Conservation (phyloP, 306 rosid genomes). For the Coriaria nepalensis region DNA sequence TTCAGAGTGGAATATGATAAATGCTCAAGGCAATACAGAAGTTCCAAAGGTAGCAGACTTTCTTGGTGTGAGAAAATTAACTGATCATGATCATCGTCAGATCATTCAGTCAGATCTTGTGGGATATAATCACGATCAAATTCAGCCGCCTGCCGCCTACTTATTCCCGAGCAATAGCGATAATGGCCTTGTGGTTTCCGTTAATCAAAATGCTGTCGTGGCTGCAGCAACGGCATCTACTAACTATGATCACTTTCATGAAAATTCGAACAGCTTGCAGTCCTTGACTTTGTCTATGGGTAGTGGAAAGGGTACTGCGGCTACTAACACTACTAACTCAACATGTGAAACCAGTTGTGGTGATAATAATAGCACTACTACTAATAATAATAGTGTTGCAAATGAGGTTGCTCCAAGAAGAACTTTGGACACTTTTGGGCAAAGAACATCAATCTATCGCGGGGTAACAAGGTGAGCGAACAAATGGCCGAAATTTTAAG, state of each 20-base stretch:
- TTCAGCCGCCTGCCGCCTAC: conserved; percentile 53
- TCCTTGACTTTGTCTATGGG: conserved; percentile 86
- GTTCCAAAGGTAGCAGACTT: conserved; percentile 95
- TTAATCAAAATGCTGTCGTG: conserved; percentile 40
- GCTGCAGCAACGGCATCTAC: conserved; percentile 19
- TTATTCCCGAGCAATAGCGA: conserved; percentile 32
- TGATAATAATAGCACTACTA: conserved; percentile 28
- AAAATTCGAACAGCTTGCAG: conserved; percentile 54
- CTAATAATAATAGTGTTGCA: conserved; percentile 11
- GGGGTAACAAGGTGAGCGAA: conserved; percentile 70
- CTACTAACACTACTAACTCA: conserved; percentile 8
- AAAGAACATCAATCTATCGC: conserved; percentile 94
- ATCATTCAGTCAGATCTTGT: conserved; percentile 71
- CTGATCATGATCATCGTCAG: no score
- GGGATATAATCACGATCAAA: conserved; percentile 26
- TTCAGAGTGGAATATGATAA: conserved; percentile 80
- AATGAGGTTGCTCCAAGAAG: conserved; percentile 62
- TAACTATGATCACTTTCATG: conserved; percentile 45
- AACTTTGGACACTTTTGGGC: conserved; percentile 81
- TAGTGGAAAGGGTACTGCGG: conserved; percentile 44
- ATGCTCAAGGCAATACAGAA: conserved; percentile 33
- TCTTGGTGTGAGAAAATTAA: conserved; percentile 70
- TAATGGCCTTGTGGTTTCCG: conserved; percentile 18
- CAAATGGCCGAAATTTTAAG: background rate
- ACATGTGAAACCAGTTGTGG: conserved; percentile 45